A percentile compares a stretch with the other conserved stretches of the same genome.
Evolutionary conservation across 176 grass and related monocot species (phyloP).

Genomic region (Cymbopogon citratus): DNA sequence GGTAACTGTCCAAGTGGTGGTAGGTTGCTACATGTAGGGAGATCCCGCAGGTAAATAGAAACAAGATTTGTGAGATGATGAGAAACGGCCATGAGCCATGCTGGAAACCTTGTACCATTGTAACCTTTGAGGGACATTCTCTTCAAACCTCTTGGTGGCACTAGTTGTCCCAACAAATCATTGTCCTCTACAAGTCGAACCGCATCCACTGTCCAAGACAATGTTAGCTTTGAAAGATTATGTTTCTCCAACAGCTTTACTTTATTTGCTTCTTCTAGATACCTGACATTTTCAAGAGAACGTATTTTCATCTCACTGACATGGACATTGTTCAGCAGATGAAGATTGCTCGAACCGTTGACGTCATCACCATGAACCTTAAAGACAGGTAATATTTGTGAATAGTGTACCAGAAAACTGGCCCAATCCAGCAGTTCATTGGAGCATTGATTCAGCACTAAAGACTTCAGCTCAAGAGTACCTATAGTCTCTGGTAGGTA

Average conservation of each 20-base stretch:
- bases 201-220: background rate
- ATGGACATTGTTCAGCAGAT: background rate
- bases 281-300: background rate
- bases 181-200: background rate
- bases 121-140: background rate
- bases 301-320: too few species aligned
- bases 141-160: background rate
- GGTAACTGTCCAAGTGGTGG: too few species aligned
- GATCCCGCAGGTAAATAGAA: accelerated
- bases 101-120: background rate
- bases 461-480: background rate
- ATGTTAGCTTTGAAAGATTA: background rate
- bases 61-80: background rate
- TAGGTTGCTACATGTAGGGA: background rate
- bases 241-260: background rate
- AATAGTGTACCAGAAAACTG: background rate
- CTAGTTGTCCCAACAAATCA: background rate
- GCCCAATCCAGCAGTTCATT: background rate
- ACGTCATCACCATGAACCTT: background rate
- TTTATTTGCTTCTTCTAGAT: background rate
- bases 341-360: background rate
- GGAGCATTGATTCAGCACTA: background rate
- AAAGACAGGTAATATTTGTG: background rate
- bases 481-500: background rate
- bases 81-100: background rate